Conservation (phyloP, 1,284 basidiomycete species). For the Pholiota adiposa region DNA sequence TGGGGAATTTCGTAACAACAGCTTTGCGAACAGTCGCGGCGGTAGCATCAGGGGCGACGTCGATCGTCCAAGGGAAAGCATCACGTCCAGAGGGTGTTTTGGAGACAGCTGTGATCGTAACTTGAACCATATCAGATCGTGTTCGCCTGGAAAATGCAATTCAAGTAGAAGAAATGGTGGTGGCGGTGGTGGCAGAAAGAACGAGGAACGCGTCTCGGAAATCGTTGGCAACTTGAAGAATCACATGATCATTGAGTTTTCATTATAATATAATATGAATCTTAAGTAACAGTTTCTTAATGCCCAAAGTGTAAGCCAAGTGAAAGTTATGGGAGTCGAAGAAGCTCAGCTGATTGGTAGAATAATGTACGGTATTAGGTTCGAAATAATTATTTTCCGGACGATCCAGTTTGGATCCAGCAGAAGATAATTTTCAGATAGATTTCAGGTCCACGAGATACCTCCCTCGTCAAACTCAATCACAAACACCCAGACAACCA, state of each 20-base stretch:
- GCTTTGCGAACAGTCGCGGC: conserved; percentile 64
- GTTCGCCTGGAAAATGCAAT: no score
- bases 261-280: no score
- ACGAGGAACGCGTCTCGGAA: not conserved
- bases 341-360: no score
- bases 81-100: conserved; percentile 49
- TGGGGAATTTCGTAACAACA: conserved; percentile 59
- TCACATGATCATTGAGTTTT: conserved; percentile 14
- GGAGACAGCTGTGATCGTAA: conserved; percentile 57
- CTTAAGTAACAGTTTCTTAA: conserved; percentile 6
- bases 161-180: not conserved
- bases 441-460: no score
- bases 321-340: no score
- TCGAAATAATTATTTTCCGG: no score
- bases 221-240: conserved; percentile 6
- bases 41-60: conserved; percentile 54
- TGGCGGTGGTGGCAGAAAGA: not conserved
- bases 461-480: no score
- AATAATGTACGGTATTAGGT: no score
- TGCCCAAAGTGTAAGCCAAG: no score
- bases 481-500: no score
- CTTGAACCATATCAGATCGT: conserved; percentile 51
- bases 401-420: no score
- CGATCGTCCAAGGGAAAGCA: conserved; percentile 58
- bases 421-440: no score